phyloP scores from a whole-genome alignment of 257 asterid species.

The Nicotiana otophora region DNA sequence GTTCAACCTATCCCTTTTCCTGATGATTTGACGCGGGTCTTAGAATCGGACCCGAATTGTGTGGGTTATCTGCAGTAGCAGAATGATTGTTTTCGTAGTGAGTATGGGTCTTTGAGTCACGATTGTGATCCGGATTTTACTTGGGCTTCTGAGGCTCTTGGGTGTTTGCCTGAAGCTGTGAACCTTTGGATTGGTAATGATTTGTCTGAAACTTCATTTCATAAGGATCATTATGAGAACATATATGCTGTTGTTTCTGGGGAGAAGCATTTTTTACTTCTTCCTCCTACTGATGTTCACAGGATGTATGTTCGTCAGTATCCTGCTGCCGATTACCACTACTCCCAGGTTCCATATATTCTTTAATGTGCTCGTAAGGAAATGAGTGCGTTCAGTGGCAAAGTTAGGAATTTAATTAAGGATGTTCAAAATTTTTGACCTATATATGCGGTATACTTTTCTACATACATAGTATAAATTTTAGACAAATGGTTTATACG shows the following conservation, averaged over 20 bases:
- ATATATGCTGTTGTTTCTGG: constrained; percentile 73
- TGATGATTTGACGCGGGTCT: constrained; percentile 45
- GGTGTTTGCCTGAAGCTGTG: constrained; percentile 80
- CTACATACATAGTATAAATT: too few relatives aligned
- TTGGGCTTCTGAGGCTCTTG: constrained; percentile 83
- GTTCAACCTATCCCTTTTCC: constrained; percentile 49
- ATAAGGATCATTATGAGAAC: constrained; percentile 91
- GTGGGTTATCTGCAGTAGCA: constrained; percentile 87
- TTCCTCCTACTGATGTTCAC: constrained; percentile 89
- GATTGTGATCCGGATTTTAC: constrained; percentile 59
- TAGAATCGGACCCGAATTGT: constrained; percentile 21
- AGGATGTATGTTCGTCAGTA: constrained; percentile 73
- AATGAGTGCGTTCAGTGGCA: not conserved
- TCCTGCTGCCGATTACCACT: constrained; percentile 59
- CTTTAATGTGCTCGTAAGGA: not conserved
- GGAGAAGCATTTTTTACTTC: constrained; percentile 68
- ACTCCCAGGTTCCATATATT: constrained; percentile 41
- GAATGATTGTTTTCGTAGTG: constrained; percentile 81
- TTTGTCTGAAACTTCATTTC: constrained; percentile 69
- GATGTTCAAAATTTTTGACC: too few relatives aligned
- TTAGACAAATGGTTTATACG: not conserved
- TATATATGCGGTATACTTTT: too few relatives aligned
- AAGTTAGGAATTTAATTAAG: too few relatives aligned
- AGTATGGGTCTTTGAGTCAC: constrained; percentile 45
- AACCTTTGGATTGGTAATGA: constrained; percentile 81